Base-by-base conservation (phyloP, 345 rosid genomes). In the Salix viminalis region DNA sequence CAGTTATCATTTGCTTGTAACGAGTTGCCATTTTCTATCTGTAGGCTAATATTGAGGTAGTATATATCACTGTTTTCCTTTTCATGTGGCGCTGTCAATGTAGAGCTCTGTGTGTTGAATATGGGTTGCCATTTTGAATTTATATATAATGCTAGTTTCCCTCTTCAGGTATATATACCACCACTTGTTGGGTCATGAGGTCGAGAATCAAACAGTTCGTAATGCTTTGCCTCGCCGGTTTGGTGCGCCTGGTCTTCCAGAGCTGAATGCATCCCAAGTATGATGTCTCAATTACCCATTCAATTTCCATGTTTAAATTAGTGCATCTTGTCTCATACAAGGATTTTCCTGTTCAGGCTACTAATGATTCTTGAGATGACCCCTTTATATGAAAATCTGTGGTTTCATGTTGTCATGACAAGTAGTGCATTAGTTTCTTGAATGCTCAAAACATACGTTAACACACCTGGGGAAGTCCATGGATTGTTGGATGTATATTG, bases 161-260 rank as follows among this genome's bases (percentile, higher is more conserved):
- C 18, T 56, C 46, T 79, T 84, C 84, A 96, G 99, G 80, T 96
- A 92, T 81, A 96, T 94, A 67, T 94, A 94, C 83, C 99, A 96
- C 77, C 99, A 96, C 84, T 81, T 96, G 81, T 79, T 96, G 87
- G 99, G 99, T 71, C 99, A 96, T 77, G 99, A 96, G 77, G 97
- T 96, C 83, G 99, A 96, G 90, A 91, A 85, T 80, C 98, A 96
- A 85, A 92, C 89, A 89, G 96, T 96, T 76, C 95, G 97, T 32
- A 96, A 91, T 82, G 73, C 98, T 6, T 80, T 94, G 75, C 99
- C 98, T 65, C 93, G 99, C 21, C 97, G 98, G 41, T 92, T 94
- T 87, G 98, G 98, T 77, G 98, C 97, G 34, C 99, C 97, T 82
- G 99, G 99, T 81, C 96, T 94, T 85, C 99, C 99, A 61, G 98